Percentiles rank a stretch among this genome's conserved stretches.
Conservation (phyloP, 441 rosid species). For the Cnidoscolus chayamansa region DNA sequence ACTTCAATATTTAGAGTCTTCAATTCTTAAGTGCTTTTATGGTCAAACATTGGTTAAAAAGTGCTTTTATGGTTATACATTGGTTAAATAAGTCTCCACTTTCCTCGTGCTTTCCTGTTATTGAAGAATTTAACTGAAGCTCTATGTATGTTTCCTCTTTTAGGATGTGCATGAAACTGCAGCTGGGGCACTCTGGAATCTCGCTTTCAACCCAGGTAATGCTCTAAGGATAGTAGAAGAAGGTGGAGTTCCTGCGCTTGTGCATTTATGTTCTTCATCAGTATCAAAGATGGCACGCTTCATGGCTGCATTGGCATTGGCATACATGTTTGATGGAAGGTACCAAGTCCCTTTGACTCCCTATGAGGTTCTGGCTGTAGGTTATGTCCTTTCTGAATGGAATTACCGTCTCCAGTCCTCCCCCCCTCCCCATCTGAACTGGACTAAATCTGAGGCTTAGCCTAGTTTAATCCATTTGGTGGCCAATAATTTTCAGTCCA, state of each 20-base stretch:
- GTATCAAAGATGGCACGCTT: constrained; percentile 93
- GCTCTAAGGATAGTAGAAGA: constrained; percentile 94
- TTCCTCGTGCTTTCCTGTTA: neutral
- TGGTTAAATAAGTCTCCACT: neutral
- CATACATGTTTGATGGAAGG: constrained; percentile 98
- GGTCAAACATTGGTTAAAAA: too few relatives aligned
- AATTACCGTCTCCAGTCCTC: too few relatives aligned
- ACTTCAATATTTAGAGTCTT: neutral
- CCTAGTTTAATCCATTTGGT: neutral
- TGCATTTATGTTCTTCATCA: constrained; percentile 78
- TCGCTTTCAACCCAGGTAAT: constrained; percentile 82
- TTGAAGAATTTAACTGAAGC: constrained; percentile 11
- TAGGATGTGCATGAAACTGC: constrained; percentile 99
- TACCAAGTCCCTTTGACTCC: constrained; percentile 21
- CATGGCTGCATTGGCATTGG: constrained; percentile 94
- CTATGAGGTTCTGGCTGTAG: neutral
- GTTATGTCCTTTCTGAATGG: neutral
- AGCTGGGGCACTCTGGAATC: constrained; percentile 98
- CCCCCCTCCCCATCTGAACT: too few relatives aligned
- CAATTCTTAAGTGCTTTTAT: neutral
- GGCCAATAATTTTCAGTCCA: neutral
- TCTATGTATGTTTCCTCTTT: constrained; percentile 16
- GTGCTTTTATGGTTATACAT: too few relatives aligned
- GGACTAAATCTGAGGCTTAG: too few relatives aligned
- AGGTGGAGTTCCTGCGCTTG: constrained; percentile 91